These are phyloP conservation scores for Esteya vermicola DNA, from an alignment of 2,329 filamentous ascomycete species.

Conservation along the genomic window DNA sequence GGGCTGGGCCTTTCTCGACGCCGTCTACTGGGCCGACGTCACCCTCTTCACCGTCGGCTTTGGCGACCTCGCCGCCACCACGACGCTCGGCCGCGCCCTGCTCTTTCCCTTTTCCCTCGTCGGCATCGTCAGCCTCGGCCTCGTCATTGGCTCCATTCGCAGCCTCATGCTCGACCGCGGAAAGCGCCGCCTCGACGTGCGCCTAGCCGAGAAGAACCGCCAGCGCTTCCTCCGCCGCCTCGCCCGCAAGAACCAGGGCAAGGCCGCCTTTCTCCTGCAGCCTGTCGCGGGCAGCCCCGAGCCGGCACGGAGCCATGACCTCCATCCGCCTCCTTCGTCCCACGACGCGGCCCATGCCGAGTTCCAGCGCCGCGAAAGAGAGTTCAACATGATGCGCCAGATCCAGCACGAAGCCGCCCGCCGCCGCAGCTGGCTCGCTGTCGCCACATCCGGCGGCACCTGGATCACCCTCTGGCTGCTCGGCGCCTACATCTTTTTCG, in stretches of 20 bases:
- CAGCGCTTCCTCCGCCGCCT: constrained; percentile 31
- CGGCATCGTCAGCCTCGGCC: constrained; percentile 56
- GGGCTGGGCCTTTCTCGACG: constrained; percentile 62
- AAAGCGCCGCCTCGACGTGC: constrained; percentile 35
- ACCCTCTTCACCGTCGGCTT: constrained; percentile 52
- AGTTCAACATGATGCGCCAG: constrained; percentile 68
- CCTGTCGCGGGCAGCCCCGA: neutral
- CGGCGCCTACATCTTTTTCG: constrained; percentile 60
- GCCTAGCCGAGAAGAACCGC: constrained; percentile 46
- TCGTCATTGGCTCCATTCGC: constrained; percentile 25
- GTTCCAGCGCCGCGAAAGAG: constrained; percentile 47
- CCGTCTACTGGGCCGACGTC: constrained; percentile 66
- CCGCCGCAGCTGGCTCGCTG: constrained; percentile 60
- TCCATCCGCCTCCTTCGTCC: too few species aligned
- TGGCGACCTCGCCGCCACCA: constrained; percentile 36
- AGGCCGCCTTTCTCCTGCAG: constrained; percentile 34
- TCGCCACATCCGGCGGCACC: constrained; percentile 50
- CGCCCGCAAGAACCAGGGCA: constrained; percentile 27
- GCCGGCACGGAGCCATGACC: too few species aligned
- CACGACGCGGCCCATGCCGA: constrained; percentile 30
- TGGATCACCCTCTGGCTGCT: constrained; percentile 69
- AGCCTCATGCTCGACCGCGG: constrained; percentile 47
- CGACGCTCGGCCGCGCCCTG: constrained; percentile 49
- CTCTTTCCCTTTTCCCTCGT: constrained; percentile 73
- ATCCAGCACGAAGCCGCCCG: constrained; percentile 54